Evolutionary conservation across 768 basidiomycete genomes (phyloP), one percentile per base, ranked within the genome.

Genomic region (Rhizopogon vinicolor): DNA sequence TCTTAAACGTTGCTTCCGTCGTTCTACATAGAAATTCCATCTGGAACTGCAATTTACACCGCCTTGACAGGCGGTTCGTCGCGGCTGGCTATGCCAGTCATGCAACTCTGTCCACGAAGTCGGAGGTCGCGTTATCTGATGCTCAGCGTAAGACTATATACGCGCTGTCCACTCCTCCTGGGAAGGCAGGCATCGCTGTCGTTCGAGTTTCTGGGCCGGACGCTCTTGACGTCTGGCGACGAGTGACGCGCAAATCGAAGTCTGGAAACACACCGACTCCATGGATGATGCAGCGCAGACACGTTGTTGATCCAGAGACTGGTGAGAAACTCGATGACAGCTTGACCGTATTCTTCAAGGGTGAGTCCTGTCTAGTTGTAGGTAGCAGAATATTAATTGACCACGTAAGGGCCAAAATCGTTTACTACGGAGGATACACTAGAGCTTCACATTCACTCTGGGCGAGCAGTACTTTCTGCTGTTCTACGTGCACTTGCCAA

Each of bases 371-470:
- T 18, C 29, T 28, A 18, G 13, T 22, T 54, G 16, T 35, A 43
- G 19, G 35, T 37, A 5, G 50, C 49, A 28, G 51, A 25, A 33
- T 56, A 51, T 37, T 43, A 8, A 57, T 43, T 8, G 14, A 35
- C 19, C 37, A 41, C 18, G 35, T 55, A 61, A 93, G 92, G 79
- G 1, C 87, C 88, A 0, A 83, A 78, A 58, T 92, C 93, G 0
- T 93, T 91, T 63, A 96, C 93, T 0, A 87, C 86, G 0, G 86
- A 93, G 64, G 85, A 89, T 44, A 85, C 86, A 12, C 64, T 96
- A 10, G 93, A 96, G 63, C 70, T 96, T 33, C 93, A 96, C 67
- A 74, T 91, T 31, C 93, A 96, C 66, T 94, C 92, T 14, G 91
- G 91, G 2, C 80, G 87, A 5, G 91, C 93, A 4, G 78, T 94